Base-by-base conservation (phyloP, 108 stramenopile genomes). In the Cyclotella cryptica region DNA sequence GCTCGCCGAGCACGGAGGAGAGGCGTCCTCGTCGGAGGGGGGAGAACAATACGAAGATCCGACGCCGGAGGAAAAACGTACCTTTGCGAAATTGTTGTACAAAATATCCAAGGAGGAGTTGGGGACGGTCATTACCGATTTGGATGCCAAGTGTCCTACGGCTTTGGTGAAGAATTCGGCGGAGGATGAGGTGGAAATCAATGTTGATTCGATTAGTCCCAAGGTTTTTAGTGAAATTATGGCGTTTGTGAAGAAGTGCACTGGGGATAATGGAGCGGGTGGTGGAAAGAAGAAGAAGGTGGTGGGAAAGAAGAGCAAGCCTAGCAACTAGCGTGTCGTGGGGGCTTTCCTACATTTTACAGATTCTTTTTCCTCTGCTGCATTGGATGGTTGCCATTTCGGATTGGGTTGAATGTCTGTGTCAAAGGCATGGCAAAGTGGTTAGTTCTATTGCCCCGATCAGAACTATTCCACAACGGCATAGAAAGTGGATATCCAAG, bases 131-230 rank as follows among this genome's bases (percentile, higher is more conserved):
- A 88, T 98, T 29, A 89, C 92, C 19, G 93, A 95, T 74, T 80
- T 98, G 30, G 97, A 98, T 72, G 75, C 79, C 24, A 93, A 90
- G 69, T 96, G 94, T 84, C 98, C 96, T 40, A 79, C 84, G 45
- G 95, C 97, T 13, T 60, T 98, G 52, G 78, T 78, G 42, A 94
- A 95, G 80, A 95, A 92, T 78, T 73, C 84, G 42, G 84, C 86
- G 10, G 92, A 96, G 80, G 96, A 95, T 82, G 96, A 97, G 84
- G 89, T 96, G 28, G 97, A 98, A 80, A 75, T 98, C 57, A 98
- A 98, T 81, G 87, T 98, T 10, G 98, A 98, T 86, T 87, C 84
- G 45, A 86, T 98, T 27, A 80, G 80, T n/a, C 74, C 94, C 11
- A 71, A 80, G 35, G 76, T 90, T 24, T 96, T 98, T 83, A 69